Evolutionary conservation across 2,329 filamentous ascomycete genomes (phyloP).

Genomic region (Fusarium papillatum): DNA sequence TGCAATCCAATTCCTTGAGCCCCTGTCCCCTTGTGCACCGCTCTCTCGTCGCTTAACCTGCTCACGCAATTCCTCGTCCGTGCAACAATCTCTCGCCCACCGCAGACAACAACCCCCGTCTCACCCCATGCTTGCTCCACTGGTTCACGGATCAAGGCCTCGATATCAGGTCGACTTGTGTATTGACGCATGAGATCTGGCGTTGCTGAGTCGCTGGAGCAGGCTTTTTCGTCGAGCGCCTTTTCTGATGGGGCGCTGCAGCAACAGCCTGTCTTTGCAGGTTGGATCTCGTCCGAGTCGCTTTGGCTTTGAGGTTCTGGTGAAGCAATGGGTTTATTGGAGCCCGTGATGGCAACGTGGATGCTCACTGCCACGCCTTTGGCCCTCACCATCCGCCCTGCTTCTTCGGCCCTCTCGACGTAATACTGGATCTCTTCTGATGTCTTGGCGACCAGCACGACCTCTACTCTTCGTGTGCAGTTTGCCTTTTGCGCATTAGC

Average conservation of each 20-base stretch:
- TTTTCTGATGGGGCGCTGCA: conserved; percentile 32
- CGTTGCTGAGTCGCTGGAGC: conserved; percentile 23
- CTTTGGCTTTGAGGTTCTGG: conserved; percentile 34
- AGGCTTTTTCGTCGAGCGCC: conserved; percentile 14
- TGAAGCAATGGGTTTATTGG: conserved; percentile 45
- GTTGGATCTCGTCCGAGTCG: conserved; percentile 37
- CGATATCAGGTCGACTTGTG: conserved; percentile 63
- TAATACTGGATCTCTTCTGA: conserved; percentile 70
- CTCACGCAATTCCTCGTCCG: conserved; percentile 68
- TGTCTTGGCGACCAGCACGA: conserved; percentile 65
- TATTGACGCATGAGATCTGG: conserved; percentile 58
- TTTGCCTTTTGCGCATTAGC: conserved; percentile 55
- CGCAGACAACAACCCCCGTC: conserved; percentile 73
- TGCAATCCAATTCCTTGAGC: conserved; percentile 73
- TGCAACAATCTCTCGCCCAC: conserved; percentile 67
- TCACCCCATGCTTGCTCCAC: conserved; percentile 72
- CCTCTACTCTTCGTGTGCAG: conserved; percentile 67
- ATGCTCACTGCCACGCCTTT: conserved; percentile 64
- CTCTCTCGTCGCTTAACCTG: conserved; percentile 69
- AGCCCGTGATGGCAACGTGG: conserved; percentile 66
- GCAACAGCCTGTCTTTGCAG: conserved; percentile 38
- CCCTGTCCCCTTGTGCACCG: conserved; percentile 74
- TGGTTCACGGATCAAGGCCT: conserved; percentile 63
- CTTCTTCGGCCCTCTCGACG: conserved; percentile 61
- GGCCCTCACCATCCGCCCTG: conserved; percentile 53